These are phyloP conservation scores for Aureobasidium sp. DNA, from an alignment of 2,329 filamentous ascomycete species.

Conservation along the genomic window DNA sequence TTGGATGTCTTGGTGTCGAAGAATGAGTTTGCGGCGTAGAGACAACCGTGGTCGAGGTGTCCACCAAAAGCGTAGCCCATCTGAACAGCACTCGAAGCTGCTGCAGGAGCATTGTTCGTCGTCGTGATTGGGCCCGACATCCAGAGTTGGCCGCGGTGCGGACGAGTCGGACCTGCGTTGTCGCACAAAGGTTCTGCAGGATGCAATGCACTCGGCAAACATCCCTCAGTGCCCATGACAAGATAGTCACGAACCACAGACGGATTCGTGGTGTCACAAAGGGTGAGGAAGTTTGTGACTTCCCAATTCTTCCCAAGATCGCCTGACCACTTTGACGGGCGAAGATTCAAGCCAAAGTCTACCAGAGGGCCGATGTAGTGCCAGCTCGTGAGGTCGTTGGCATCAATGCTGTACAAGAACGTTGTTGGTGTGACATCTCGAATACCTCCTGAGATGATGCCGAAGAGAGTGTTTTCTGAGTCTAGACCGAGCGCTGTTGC, in stretches of 20 bases:
- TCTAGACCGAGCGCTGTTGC: neutral
- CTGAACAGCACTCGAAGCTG: neutral
- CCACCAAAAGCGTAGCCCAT: neutral
- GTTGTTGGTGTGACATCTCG: neutral
- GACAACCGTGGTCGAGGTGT: neutral
- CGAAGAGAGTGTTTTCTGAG: neutral
- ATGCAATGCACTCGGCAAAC: neutral
- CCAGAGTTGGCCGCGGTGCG: neutral
- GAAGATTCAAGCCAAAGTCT: neutral
- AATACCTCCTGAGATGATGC: neutral
- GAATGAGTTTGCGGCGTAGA: constrained; percentile 28
- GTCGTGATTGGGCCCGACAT: neutral
- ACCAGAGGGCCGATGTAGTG: neutral
- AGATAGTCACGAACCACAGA: neutral
- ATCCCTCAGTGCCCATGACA: neutral
- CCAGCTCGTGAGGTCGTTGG: neutral
- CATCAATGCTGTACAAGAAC: neutral
- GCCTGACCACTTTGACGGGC: neutral
- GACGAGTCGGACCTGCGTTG: neutral
- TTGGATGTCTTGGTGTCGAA: constrained; percentile 37
- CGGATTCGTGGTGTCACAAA: neutral
- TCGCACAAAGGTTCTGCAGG: neutral
- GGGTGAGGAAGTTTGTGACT: neutral
- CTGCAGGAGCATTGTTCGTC: neutral
- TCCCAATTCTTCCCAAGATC: neutral